phyloP scores from a whole-genome alignment of 768 basidiomycete species.

The Inosperma sp. region DNA sequence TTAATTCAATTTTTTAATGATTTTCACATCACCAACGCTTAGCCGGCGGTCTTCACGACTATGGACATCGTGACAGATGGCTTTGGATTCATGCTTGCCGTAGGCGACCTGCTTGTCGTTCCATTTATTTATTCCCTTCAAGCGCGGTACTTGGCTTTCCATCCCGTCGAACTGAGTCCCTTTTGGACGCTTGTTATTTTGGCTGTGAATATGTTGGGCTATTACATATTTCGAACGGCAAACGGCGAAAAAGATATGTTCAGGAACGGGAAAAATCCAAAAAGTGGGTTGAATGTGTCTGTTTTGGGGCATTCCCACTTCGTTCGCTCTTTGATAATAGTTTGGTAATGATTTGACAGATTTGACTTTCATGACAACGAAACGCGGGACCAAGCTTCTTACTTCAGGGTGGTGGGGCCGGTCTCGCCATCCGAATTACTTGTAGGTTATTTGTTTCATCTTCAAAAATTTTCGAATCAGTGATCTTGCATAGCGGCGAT shows the following conservation, averaged over 20 bases:
- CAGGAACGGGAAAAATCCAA: constrained; percentile 88
- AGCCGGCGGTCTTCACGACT: constrained; percentile 87
- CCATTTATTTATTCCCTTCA: constrained; percentile 93
- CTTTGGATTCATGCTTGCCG: constrained; percentile 96
- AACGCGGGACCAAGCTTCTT: constrained; percentile 83
- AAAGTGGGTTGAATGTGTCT: constrained; percentile 50
- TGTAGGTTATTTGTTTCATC: constrained; percentile 42
- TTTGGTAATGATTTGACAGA: constrained; percentile 39
- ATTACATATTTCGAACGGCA: constrained; percentile 83
- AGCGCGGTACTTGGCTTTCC: constrained; percentile 92
- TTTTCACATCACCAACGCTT: neutral
- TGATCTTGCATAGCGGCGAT: constrained; percentile 54
- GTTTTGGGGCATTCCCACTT: neutral
- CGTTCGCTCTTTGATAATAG: neutral
- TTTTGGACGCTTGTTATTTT: constrained; percentile 54
- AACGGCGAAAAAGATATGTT: constrained; percentile 97
- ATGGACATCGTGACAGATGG: constrained; percentile 99
- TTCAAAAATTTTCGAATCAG: neutral
- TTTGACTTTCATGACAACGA: constrained; percentile 72
- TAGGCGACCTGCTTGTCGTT: constrained; percentile 91
- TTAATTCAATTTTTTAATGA: neutral
- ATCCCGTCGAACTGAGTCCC: constrained; percentile 71
- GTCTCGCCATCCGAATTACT: constrained; percentile 89
- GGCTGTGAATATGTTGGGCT: constrained; percentile 64
- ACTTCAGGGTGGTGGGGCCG: constrained; percentile 98